A percentile compares a stretch with the other conserved stretches of the same genome.
phyloP scores from a whole-genome alignment of 2,329 filamentous ascomycete species.

The Fusarium brachygibbosum region DNA sequence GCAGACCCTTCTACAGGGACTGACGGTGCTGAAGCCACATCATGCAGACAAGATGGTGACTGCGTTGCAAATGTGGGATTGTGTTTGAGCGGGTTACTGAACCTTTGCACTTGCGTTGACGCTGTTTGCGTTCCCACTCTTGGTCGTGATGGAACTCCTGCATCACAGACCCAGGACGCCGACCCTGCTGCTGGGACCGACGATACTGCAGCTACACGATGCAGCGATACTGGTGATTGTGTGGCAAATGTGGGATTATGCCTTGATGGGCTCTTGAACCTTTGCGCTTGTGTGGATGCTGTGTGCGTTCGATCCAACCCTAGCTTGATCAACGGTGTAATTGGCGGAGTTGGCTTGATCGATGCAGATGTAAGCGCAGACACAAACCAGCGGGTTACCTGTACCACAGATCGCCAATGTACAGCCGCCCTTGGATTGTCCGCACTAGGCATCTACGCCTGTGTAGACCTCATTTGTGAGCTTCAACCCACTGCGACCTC shows the following conservation, averaged over 20 bases:
- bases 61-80: neutral
- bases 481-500: constrained; percentile 4
- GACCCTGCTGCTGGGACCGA: neutral
- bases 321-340: no score
- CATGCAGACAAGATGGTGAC: neutral
- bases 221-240: constrained; percentile 4
- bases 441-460: constrained; percentile 9
- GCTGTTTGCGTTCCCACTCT: neutral
- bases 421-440: constrained; percentile 20
- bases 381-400: neutral
- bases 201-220: neutral
- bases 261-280: neutral
- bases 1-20: neutral
- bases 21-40: fast-evolving
- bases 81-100: neutral
- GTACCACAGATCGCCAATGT: constrained; percentile 2
- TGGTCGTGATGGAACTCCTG: neutral
- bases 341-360: neutral
- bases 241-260: constrained; percentile 4
- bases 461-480: constrained; percentile 22
- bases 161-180: neutral
- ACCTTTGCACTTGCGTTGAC: neutral
- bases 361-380: neutral
- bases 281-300: constrained; percentile 20
- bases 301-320: constrained; percentile 10